Evolutionary conservation across 805 yeast species (phyloP).

Genomic region (Saccharomycopsis sp.): DNA sequence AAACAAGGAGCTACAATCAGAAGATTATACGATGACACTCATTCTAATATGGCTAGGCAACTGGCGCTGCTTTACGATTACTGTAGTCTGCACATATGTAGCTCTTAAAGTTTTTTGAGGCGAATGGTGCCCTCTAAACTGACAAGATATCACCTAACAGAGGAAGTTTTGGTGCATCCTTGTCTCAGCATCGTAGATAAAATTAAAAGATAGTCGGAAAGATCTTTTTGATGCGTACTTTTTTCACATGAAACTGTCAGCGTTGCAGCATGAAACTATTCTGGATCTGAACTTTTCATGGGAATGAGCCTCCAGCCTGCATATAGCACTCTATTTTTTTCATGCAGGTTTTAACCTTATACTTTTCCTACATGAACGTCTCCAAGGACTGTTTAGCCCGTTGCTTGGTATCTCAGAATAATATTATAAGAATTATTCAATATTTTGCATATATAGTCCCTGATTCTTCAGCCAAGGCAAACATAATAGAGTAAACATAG

Average conservation of each 20-base stretch:
- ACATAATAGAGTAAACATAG: background rate
- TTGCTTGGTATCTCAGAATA: background rate
- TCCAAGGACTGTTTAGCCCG: background rate
- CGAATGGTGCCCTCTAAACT: no score
- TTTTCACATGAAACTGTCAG: background rate
- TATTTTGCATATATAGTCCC: background rate
- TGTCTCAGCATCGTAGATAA: no score
- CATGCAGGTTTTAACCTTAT: background rate
- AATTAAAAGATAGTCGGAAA: no score
- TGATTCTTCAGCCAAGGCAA: background rate
- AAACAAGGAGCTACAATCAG: no score
- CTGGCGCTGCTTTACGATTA: no score
- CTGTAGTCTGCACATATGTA: no score
- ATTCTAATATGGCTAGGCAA: no score
- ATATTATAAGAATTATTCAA: no score
- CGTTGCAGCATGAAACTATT: background rate
- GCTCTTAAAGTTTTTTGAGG: no score
- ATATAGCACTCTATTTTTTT: background rate
- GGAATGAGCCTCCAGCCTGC: background rate
- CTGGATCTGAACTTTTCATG: background rate
- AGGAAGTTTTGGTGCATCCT: no score
- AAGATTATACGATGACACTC: no score
- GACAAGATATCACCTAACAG: no score
- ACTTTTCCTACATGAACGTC: background rate
- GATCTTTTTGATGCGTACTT: background rate